phyloP scores from a whole-genome alignment of 345 rosid genomes.

The Ceriops decandra region DNA sequence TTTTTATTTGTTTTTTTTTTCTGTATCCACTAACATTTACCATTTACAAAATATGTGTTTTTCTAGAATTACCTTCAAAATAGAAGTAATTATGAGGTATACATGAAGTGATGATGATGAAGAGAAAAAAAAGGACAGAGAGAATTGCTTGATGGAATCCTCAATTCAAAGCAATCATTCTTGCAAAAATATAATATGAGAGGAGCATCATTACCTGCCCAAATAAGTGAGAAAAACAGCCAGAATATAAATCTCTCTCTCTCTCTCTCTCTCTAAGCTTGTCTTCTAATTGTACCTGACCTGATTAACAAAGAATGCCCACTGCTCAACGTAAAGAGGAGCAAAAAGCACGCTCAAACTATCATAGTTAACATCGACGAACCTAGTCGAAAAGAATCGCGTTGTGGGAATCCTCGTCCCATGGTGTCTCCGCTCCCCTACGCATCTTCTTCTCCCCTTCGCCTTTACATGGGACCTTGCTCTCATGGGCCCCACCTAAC shows the following conservation, averaged over 20 bases:
- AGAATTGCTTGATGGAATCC: not conserved
- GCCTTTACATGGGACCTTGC: not conserved
- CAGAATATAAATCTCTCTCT: not conserved
- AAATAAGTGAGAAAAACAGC: not conserved
- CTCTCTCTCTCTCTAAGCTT: not conserved
- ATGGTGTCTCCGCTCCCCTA: not conserved
- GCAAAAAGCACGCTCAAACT: not conserved
- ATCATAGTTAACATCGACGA: constrained; percentile 1
- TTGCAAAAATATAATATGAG: not conserved
- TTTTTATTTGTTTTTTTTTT: too few species aligned
- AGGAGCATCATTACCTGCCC: not conserved
- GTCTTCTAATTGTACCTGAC: not conserved
- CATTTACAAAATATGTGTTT: too few species aligned
- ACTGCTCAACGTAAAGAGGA: constrained; percentile 4
- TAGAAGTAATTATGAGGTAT: too few species aligned
- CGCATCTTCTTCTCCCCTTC: not conserved
- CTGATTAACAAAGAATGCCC: not conserved
- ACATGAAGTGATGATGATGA: too few species aligned
- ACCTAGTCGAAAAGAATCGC: not conserved
- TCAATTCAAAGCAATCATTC: not conserved
- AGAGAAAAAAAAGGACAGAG: not conserved
- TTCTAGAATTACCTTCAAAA: too few species aligned
- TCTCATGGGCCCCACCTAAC: not conserved
- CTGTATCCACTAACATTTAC: too few species aligned
- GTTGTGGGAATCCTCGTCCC: not conserved